These are phyloP conservation scores for Pholiota conissans DNA, from an alignment of 768 basidiomycete species.

Conservation along the genomic window DNA sequence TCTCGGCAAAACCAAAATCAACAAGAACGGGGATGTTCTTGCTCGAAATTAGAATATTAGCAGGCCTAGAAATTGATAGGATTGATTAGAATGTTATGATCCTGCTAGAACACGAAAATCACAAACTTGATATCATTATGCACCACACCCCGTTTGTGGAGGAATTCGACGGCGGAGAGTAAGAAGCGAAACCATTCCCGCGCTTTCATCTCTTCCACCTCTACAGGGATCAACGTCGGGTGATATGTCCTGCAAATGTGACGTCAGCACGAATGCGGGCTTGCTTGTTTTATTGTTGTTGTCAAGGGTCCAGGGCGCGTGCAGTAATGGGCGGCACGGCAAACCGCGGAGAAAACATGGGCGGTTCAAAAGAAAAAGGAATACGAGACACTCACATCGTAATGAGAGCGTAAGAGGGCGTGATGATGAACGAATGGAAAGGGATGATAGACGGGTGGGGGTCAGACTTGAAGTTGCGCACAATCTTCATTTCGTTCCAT, in stretches of 20 bases:
- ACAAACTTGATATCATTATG: constrained; percentile 94
- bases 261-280: background rate
- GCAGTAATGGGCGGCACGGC: constrained; percentile 1
- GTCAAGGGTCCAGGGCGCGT: constrained; percentile 16
- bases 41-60: constrained; percentile 86
- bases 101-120: background rate
- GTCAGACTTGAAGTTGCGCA: constrained; percentile 79
- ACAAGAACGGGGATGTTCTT: constrained; percentile 85
- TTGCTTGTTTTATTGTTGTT: constrained; percentile 6
- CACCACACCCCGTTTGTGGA: constrained; percentile 81
- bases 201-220: constrained; percentile 78
- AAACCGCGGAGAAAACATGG: background rate
- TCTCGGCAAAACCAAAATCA: constrained; percentile 96
- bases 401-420: constrained; percentile 86
- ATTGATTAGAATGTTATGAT: too few species aligned
- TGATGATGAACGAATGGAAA: constrained; percentile 93
- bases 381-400: constrained; percentile 70
- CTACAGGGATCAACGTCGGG: constrained; percentile 84
- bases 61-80: constrained; percentile 69
- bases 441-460: constrained; percentile 91
- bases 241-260: constrained; percentile 72
- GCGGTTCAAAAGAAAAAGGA: background rate
- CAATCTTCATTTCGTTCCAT: constrained; percentile 99
- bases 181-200: constrained; percentile 82
- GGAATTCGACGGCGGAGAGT: constrained; percentile 79